These are phyloP conservation scores for Lentinus polychrous DNA, from an alignment of 1,284 basidiomycete species.

Conservation along the genomic window DNA sequence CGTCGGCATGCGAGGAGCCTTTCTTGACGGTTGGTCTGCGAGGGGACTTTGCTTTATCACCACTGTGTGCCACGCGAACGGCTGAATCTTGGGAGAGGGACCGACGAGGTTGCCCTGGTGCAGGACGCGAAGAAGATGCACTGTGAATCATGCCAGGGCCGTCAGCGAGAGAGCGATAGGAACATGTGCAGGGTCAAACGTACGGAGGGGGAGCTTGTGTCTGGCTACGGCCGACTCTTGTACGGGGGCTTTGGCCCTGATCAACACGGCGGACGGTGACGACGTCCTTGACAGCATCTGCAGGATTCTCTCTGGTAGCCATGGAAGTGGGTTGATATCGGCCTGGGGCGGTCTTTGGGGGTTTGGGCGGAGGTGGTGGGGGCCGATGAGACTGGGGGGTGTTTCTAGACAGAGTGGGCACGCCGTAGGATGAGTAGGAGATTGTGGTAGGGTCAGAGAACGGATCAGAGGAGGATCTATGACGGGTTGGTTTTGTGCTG, in stretches of 20 bases:
- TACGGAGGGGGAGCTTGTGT: slow-evolving; percentile 31
- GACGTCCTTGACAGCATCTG: slow-evolving; percentile 60
- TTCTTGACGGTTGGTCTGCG: slow-evolving; percentile 50
- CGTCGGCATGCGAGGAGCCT: slow-evolving; percentile 61
- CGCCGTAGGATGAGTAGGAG: slow-evolving; percentile 28
- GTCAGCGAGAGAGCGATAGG: slow-evolving; percentile 14
- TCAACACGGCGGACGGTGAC: slow-evolving; percentile 38
- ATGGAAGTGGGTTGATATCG: slow-evolving; percentile 22
- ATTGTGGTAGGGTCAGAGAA: slow-evolving; percentile 42
- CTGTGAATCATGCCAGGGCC: slow-evolving; percentile 16
- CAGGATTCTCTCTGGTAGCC: slow-evolving; percentile 32
- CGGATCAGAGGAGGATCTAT: slow-evolving; percentile 52
- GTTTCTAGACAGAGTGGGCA: slow-evolving; percentile 26
- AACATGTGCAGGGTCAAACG: slow-evolving; percentile 18
- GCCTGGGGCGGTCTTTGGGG: slow-evolving; percentile 22
- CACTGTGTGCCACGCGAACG: slow-evolving; percentile 29
- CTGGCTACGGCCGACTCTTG: slow-evolving; percentile 40
- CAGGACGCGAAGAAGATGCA: slow-evolving; percentile 23
- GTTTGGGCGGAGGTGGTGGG: slow-evolving; percentile 35
- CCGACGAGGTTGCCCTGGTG: slow-evolving; percentile 41
- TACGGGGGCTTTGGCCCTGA: slow-evolving; percentile 27
- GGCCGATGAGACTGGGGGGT: slow-evolving; percentile 24
- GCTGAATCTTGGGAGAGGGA: slow-evolving; percentile 68
- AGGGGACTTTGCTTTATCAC: slow-evolving; percentile 47
- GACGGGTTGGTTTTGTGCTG: slow-evolving; percentile 31